These are phyloP conservation scores for Barbatosphaeria neglecta DNA, from an alignment of 495 filamentous ascomycete species.

Conservation along the genomic window DNA sequence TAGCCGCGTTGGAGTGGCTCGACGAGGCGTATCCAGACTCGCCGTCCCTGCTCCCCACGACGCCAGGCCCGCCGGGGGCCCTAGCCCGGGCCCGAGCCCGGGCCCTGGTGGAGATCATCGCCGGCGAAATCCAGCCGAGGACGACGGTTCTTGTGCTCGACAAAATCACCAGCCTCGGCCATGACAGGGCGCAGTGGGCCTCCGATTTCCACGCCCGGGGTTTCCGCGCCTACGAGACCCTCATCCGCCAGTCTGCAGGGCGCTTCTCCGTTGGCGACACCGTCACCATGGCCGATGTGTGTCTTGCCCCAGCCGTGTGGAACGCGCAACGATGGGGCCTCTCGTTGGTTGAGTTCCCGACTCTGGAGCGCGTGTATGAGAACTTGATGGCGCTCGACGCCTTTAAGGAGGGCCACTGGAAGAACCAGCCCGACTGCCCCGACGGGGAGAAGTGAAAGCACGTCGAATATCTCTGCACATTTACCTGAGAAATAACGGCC, in stretches of 20 bases:
- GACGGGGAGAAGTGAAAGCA: background rate
- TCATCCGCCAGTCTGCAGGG: constrained; percentile 20
- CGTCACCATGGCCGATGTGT: constrained; percentile 42
- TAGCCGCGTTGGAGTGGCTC: background rate
- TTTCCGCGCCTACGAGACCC: constrained; percentile 36
- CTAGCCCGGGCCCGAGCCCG: background rate
- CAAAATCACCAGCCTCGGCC: background rate
- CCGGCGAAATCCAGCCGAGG: background rate
- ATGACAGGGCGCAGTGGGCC: background rate
- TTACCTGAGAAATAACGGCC: too few relatives aligned
- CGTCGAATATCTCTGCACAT: background rate
- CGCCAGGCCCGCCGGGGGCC: background rate
- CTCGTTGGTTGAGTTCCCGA: constrained; percentile 28
- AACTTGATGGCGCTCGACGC: background rate
- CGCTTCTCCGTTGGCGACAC: constrained; percentile 38
- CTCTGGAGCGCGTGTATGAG: constrained; percentile 25
- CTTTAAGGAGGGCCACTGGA: background rate
- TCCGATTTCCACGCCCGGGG: constrained; percentile 7
- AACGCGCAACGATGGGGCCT: constrained; percentile 37
- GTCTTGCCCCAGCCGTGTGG: constrained; percentile 39
- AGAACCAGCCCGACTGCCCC: background rate
- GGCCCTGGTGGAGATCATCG: background rate
- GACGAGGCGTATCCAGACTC: background rate
- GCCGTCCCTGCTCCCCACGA: background rate
- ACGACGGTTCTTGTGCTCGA: background rate